Evolutionary conservation across 2,329 filamentous ascomycete species (phyloP).

Genomic region (Arthrocladium fulminans): DNA sequence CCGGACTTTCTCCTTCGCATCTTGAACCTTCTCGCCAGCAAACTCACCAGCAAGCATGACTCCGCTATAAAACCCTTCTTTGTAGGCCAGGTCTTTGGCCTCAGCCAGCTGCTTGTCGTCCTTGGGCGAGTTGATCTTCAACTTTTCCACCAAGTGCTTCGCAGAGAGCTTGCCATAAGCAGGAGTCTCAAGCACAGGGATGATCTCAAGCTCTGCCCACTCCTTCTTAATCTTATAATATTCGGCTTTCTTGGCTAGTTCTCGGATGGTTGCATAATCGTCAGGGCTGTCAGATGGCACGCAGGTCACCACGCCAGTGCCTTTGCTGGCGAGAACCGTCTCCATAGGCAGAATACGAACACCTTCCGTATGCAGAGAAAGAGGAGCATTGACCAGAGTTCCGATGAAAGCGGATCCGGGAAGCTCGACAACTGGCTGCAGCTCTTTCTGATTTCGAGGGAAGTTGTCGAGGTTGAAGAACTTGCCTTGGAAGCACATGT

Average conservation of each 20-base stretch:
- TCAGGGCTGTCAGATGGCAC: constrained; percentile 95
- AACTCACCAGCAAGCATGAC: constrained; percentile 81
- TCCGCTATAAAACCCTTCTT: constrained; percentile 95
- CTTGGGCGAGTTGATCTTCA: constrained; percentile 96
- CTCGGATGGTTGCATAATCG: constrained; percentile 80
- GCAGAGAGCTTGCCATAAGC: constrained; percentile 79
- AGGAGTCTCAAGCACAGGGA: constrained; percentile 83
- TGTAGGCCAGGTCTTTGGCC: constrained; percentile 94
- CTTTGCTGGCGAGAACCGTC: constrained; percentile 81
- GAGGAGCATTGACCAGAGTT: constrained; percentile 78
- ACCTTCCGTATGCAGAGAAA: constrained; percentile 74
- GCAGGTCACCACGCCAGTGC: constrained; percentile 90
- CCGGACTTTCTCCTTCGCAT: constrained; percentile 76
- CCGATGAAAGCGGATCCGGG: constrained; percentile 74
- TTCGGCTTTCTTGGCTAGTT: constrained; percentile 88
- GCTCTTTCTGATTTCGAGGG: constrained; percentile 56
- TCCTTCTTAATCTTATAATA: constrained; percentile 95
- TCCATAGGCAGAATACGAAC: constrained; percentile 94
- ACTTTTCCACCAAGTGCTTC: constrained; percentile 71
- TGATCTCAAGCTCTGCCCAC: constrained; percentile 84
- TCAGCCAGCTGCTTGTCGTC: constrained; percentile 83
- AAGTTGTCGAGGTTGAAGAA: constrained; percentile 51
- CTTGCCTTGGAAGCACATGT: constrained; percentile 91
- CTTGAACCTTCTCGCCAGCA: constrained; percentile 76
- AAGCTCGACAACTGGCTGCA: constrained; percentile 66